Percentiles rank a stretch among this genome's conserved stretches.
phyloP scores from a whole-genome alignment of 2,329 filamentous ascomycete genomes.

The Xylaria multiplex region DNA sequence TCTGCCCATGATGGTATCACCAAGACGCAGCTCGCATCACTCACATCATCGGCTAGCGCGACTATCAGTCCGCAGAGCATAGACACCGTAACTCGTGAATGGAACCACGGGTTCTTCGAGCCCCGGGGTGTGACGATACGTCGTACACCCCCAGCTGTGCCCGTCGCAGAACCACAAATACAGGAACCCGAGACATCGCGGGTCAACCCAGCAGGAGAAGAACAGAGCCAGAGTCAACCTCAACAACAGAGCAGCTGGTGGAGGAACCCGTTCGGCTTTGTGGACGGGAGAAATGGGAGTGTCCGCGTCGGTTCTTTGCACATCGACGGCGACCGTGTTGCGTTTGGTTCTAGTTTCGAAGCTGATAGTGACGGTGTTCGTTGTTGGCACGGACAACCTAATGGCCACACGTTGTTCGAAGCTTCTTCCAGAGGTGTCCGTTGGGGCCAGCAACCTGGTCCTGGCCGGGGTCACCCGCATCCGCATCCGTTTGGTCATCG shows the following conservation, averaged over 20 bases:
- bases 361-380: slow-evolving; percentile 58
- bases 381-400: slow-evolving; percentile 58
- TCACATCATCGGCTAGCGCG: slow-evolving; percentile 46
- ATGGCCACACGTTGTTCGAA: slow-evolving; percentile 53
- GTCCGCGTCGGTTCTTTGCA: slow-evolving; percentile 54
- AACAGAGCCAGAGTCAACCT: slow-evolving; percentile 22
- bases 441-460: slow-evolving; percentile 19
- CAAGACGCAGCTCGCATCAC: slow-evolving; percentile 56
- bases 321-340: slow-evolving; percentile 56
- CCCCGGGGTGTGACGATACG: slow-evolving; percentile 60
- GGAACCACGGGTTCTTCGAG: slow-evolving; percentile 67
- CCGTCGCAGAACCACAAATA: slow-evolving; percentile 30
- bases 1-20: slow-evolving; percentile 48
- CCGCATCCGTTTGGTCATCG: slow-evolving; percentile 15
- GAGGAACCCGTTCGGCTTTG: slow-evolving; percentile 41
- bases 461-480: slow-evolving; percentile 6
- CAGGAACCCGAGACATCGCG: slow-evolving; percentile 12
- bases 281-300: slow-evolving; percentile 39
- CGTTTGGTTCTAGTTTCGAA: slow-evolving; percentile 56
- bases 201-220: slow-evolving; percentile 5
- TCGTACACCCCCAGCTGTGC: slow-evolving; percentile 40
- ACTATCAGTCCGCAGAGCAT: slow-evolving; percentile 46
- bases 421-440: slow-evolving; percentile 27
- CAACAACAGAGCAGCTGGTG: slow-evolving; percentile 34
- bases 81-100: slow-evolving; percentile 59